Evolutionary conservation across 2,329 filamentous ascomycete genomes (phyloP).

Genomic region (Aspergillus nomiae): DNA sequence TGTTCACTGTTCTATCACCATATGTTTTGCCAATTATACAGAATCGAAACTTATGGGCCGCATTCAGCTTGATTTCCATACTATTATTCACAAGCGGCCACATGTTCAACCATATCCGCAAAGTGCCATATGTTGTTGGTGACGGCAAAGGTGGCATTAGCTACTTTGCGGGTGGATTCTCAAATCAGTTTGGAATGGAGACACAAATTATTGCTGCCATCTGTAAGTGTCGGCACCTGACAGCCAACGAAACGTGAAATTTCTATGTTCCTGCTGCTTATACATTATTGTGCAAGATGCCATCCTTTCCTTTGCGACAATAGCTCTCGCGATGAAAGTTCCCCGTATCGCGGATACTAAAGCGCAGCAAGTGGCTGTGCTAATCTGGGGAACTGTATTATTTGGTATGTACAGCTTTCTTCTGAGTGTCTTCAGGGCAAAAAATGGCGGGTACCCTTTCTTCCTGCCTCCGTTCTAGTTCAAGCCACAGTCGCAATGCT

Average conservation of each 20-base stretch:
- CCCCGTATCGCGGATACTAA: conserved; percentile 80
- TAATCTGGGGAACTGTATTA: conserved; percentile 76
- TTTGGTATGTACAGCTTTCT: conserved; percentile 91
- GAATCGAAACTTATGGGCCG: conserved; percentile 93
- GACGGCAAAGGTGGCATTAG: conserved; percentile 82
- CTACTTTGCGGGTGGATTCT: conserved; percentile 91
- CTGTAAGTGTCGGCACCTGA: conserved; percentile 65
- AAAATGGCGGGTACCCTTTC: conserved; percentile 95
- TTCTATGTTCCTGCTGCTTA: conserved; percentile 3
- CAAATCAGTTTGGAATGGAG: conserved; percentile 90
- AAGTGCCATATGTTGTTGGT: conserved; percentile 86
- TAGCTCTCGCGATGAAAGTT: conserved; percentile 87
- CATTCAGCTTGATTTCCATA: conserved; percentile 82
- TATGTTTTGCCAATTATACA: conserved; percentile 80
- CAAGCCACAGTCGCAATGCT: background rate
- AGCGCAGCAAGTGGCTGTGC: conserved; percentile 76
- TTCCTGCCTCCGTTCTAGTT: conserved; percentile 81
- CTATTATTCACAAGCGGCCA: conserved; percentile 93
- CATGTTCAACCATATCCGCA: conserved; percentile 99
- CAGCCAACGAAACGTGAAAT: background rate
- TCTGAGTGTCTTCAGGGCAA: conserved; percentile 87
- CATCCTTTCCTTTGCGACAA: conserved; percentile 83
- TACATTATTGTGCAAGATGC: conserved; percentile 58
- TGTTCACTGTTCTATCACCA: conserved; percentile 70
- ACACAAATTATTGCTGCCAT: conserved; percentile 93